phyloP scores from a whole-genome alignment of 306 rosid genomes.

The Medicago ruthenica region DNA sequence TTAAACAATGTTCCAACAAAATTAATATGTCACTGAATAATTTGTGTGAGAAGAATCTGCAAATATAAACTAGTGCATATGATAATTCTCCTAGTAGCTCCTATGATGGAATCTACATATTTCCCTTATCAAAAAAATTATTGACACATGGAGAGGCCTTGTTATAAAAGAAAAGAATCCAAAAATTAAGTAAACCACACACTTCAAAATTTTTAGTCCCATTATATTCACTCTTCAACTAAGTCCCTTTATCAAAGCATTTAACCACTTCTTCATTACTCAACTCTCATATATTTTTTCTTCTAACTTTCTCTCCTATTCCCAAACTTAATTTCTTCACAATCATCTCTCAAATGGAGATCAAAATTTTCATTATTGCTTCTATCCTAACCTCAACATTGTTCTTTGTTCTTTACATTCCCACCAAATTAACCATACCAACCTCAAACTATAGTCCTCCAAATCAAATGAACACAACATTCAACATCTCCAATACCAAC shows the following conservation, averaged over 20 bases:
- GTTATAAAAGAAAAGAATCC: conserved; percentile 28
- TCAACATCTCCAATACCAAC: conserved; percentile 39
- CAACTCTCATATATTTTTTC: neutral
- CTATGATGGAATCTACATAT: neutral
- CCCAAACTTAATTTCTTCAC: neutral
- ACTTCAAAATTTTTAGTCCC: conserved; percentile 3
- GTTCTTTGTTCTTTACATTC: conserved; percentile 58
- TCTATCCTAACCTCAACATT: conserved; percentile 56
- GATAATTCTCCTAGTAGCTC: neutral
- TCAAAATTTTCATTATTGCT: conserved; percentile 59
- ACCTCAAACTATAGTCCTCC: neutral
- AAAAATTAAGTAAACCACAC: conserved; percentile 24
- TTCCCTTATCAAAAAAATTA: neutral
- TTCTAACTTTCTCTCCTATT: conserved; percentile 18
- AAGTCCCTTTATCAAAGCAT: neutral
- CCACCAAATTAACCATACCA: conserved; percentile 60
- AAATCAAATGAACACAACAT: conserved; percentile 21
- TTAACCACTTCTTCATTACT: conserved; percentile 15
- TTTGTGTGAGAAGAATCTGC: neutral
- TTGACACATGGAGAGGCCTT: conserved; percentile 5
- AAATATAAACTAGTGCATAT: neutral
- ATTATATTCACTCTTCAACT: neutral
- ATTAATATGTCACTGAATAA: neutral
- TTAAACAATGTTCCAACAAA: too few relatives aligned
- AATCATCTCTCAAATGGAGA: conserved; percentile 58